Evolutionary conservation across 306 rosid species (phyloP).

Genomic region (Quercus gilva): DNA sequence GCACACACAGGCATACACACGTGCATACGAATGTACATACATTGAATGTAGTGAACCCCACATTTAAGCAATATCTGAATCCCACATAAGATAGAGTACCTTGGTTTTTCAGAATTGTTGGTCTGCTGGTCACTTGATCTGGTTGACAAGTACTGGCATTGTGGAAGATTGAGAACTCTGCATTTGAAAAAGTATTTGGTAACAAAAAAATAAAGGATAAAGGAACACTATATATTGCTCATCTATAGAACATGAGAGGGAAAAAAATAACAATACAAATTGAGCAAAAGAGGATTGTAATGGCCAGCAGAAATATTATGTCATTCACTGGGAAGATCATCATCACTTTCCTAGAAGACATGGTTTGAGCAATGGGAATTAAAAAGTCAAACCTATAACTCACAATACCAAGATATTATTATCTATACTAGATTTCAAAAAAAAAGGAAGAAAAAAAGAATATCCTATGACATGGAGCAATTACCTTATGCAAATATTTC

Average conservation of each 20-base stretch:
- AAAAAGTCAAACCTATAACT: background rate
- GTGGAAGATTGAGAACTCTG: slow-evolving; percentile 80
- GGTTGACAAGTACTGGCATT: slow-evolving; percentile 50
- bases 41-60: background rate
- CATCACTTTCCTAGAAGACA: background rate
- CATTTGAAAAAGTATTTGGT: slow-evolving; percentile 18
- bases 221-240: background rate
- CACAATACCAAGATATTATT: background rate
- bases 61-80: slow-evolving; percentile 16
- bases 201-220: too few species aligned
- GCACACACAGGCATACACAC: too few species aligned
- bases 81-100: slow-evolving; percentile 46
- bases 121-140: slow-evolving; percentile 31
- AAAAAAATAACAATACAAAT: background rate
- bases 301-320: background rate
- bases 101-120: slow-evolving; percentile 35
- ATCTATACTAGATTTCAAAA: too few species aligned
- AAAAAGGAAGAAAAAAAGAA: too few species aligned
- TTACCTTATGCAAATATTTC: background rate
- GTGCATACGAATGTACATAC: background rate
- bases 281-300: background rate
- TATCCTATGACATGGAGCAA: background rate
- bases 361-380: background rate
- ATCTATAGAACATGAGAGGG: background rate
- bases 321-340: background rate